Conservation (phyloP, 1,284 basidiomycete species). For the Rhodotorula mucilaginosa region DNA sequence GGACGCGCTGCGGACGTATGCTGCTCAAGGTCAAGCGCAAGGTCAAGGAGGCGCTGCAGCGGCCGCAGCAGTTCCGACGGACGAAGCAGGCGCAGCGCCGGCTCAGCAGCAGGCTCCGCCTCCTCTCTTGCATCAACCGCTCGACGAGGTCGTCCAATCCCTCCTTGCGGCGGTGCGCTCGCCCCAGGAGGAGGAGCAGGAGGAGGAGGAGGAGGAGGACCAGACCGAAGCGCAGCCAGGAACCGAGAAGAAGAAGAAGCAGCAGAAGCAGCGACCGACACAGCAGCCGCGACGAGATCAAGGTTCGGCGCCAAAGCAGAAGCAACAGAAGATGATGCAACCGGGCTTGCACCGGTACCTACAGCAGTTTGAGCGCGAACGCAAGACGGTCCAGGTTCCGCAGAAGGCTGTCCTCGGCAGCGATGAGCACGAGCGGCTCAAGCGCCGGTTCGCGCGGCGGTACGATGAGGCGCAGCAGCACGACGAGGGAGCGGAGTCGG, state of each 20-base stretch:
- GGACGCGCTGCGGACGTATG: conserved; percentile 15
- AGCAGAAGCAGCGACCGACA: not conserved
- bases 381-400: conserved; percentile 9
- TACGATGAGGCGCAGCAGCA: conserved; percentile 11
- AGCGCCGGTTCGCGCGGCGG: conserved; percentile 14
- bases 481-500: conserved; percentile 1
- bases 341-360: conserved; percentile 10
- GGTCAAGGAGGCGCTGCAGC: not conserved
- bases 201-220: too few relatives aligned
- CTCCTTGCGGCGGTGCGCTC: conserved; percentile 14
- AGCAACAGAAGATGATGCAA: not conserved
- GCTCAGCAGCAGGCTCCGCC: not conserved
- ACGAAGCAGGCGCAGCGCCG: not conserved
- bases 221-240: not conserved
- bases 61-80: not conserved
- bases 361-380: conserved; percentile 1
- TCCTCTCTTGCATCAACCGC: not conserved
- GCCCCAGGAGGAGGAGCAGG: not conserved
- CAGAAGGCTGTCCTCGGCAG: conserved; percentile 13
- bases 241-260: not conserved
- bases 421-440: conserved; percentile 26
- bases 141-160: not conserved
- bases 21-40: not conserved
- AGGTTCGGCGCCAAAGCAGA: not conserved
- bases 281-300: not conserved